phyloP scores from a whole-genome alignment of 208 protist species.

The Leishmania amazonensis region DNA sequence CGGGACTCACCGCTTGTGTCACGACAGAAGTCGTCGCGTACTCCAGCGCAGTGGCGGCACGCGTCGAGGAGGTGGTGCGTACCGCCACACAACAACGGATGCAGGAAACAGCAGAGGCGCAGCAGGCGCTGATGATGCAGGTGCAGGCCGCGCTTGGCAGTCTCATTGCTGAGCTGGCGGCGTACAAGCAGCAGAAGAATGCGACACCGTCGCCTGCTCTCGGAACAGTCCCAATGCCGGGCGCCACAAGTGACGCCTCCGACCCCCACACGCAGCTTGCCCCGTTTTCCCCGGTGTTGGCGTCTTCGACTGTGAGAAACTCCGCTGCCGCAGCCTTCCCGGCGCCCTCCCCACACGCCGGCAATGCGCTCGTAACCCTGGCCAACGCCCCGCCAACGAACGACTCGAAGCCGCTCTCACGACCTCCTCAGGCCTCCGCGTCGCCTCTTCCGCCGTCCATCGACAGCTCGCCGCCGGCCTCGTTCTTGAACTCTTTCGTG shows the following conservation, averaged over 20 bases:
- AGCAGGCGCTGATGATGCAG: constrained; percentile 9
- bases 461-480: background rate
- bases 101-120: constrained; percentile 5
- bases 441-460: background rate
- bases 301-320: background rate
- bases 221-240: background rate
- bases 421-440: background rate
- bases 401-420: background rate
- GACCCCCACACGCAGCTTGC: background rate
- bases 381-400: background rate
- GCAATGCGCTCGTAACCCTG: background rate
- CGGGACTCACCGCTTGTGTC: constrained; percentile 8
- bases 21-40: constrained; percentile 8
- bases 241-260: background rate
- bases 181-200: background rate
- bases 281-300: background rate
- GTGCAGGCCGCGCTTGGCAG: background rate
- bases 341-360: background rate
- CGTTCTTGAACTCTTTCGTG: background rate
- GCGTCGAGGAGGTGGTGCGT: constrained; percentile 12
- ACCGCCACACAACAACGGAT: background rate
- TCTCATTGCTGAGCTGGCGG: background rate
- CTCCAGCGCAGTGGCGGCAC: constrained; percentile 1
- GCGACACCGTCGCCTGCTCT: background rate
- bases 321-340: background rate